Percentiles rank a stretch among this genome's conserved stretches.
Evolutionary conservation across 2,329 filamentous ascomycete species (phyloP).

Genomic region (Geosmithia morbida): DNA sequence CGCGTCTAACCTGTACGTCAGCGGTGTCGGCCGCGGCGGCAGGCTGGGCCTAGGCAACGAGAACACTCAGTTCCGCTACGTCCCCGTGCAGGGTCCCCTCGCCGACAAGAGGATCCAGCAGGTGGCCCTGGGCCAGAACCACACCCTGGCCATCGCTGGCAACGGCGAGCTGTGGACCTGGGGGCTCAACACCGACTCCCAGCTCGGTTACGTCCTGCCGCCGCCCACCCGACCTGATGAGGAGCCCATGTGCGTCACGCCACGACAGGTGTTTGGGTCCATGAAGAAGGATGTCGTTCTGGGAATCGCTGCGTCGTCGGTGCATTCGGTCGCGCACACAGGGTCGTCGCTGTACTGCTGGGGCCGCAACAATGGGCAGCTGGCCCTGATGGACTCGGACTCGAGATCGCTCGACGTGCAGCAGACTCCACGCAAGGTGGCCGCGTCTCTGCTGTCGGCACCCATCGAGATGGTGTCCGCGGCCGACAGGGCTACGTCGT

Average conservation of each 20-base stretch:
- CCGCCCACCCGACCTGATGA: constrained; percentile 55
- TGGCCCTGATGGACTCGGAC: constrained; percentile 89
- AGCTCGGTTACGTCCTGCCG: constrained; percentile 74
- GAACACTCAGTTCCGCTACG: constrained; percentile 75
- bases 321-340: constrained; percentile 86
- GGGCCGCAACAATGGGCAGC: constrained; percentile 87
- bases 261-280: constrained; percentile 80
- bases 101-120: constrained; percentile 58
- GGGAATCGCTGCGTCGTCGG: constrained; percentile 74
- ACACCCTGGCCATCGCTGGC: constrained; percentile 74
- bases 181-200: constrained; percentile 76
- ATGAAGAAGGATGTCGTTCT: constrained; percentile 74
- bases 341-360: constrained; percentile 75
- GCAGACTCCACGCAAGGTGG: constrained; percentile 68
- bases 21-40: constrained; percentile 81
- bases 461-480: constrained; percentile 69
- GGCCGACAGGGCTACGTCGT: constrained; percentile 79
- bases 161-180: constrained; percentile 88
- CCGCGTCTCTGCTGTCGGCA: constrained; percentile 56
- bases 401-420: constrained; percentile 84
- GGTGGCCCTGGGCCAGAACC: constrained; percentile 83
- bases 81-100: constrained; percentile 65
- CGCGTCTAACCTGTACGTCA: constrained; percentile 82
- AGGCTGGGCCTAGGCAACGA: constrained; percentile 83
- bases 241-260: constrained; percentile 66